A percentile compares a stretch with the other conserved stretches of the same genome.
These are phyloP conservation scores for Botrytis fabae DNA, from an alignment of 2,329 filamentous ascomycete species.

Conservation along the genomic window DNA sequence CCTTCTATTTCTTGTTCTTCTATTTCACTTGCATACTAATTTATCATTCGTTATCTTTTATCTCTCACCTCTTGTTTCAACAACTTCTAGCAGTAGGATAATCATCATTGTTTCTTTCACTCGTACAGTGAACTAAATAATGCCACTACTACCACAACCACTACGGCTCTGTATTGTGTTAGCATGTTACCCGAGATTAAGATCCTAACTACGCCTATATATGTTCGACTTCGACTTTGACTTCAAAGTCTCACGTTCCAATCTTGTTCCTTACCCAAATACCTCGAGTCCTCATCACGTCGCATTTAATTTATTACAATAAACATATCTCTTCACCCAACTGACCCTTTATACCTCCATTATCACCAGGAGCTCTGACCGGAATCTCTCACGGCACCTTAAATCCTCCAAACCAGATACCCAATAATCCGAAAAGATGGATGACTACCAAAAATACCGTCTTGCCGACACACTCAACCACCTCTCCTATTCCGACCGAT, in stretches of 20 bases:
- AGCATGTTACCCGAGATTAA: neutral
- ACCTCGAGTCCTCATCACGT: neutral
- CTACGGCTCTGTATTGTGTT: neutral
- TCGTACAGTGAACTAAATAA: neutral
- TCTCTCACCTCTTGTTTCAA: neutral
- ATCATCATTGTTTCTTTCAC: neutral
- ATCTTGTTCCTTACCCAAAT: neutral
- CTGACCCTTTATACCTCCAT: neutral
- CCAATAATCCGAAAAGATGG: neutral
- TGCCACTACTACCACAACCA: neutral
- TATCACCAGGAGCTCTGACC: neutral
- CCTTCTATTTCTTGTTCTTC: neutral
- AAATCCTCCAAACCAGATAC: neutral
- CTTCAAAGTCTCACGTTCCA: neutral
- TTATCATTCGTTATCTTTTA: neutral
- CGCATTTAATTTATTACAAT: neutral
- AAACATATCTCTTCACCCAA: neutral
- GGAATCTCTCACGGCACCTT: neutral
- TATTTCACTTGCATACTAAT: neutral
- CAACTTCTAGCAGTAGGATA: neutral
- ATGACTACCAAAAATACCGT: neutral
- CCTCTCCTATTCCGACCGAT: neutral
- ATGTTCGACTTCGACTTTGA: neutral
- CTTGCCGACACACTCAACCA: neutral
- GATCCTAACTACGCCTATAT: neutral